These are phyloP conservation scores for Apiospora marii DNA, from an alignment of 2,329 filamentous ascomycete species.

Conservation along the genomic window DNA sequence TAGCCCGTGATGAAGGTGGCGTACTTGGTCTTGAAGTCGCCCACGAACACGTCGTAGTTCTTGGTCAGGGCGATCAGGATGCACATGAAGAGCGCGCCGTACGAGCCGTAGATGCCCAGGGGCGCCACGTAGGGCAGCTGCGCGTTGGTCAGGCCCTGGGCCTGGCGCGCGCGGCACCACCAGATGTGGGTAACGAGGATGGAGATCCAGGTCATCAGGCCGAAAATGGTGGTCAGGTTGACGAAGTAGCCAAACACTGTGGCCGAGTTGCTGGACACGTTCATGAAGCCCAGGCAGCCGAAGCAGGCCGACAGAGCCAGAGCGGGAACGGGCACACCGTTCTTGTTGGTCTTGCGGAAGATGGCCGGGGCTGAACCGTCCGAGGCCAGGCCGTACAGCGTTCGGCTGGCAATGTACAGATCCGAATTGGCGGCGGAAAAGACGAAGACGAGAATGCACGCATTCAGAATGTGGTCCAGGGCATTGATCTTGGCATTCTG, in stretches of 20 bases:
- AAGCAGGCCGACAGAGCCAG: conserved; percentile 68
- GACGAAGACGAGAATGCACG: conserved; percentile 76
- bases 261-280: conserved; percentile 64
- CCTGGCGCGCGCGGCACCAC: conserved; percentile 69
- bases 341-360: conserved; percentile 74
- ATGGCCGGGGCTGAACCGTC: conserved; percentile 76
- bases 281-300: conserved; percentile 73
- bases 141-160: conserved; percentile 63
- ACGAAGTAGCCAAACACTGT: conserved; percentile 71
- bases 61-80: conserved; percentile 80
- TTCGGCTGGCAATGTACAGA: conserved; percentile 78
- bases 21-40: conserved; percentile 59
- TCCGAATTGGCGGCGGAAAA: conserved; percentile 82
- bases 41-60: conserved; percentile 78
- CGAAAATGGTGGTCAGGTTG: conserved; percentile 73
- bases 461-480: conserved; percentile 75
- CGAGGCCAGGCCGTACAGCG: conserved; percentile 75
- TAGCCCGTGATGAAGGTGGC: conserved; percentile 82
- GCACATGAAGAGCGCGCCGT: conserved; percentile 73
- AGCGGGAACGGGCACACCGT: conserved; percentile 74
- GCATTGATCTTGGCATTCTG: conserved; percentile 66
- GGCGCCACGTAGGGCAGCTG: conserved; percentile 72
- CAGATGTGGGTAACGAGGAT: conserved; percentile 73
- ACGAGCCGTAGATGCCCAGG: conserved; percentile 74
- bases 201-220: conserved; percentile 72